Evolutionary conservation across 192 early-diverging fungal species (phyloP), one percentile per base, ranked within the genome.

Genomic region (Mortierella claussenii): DNA sequence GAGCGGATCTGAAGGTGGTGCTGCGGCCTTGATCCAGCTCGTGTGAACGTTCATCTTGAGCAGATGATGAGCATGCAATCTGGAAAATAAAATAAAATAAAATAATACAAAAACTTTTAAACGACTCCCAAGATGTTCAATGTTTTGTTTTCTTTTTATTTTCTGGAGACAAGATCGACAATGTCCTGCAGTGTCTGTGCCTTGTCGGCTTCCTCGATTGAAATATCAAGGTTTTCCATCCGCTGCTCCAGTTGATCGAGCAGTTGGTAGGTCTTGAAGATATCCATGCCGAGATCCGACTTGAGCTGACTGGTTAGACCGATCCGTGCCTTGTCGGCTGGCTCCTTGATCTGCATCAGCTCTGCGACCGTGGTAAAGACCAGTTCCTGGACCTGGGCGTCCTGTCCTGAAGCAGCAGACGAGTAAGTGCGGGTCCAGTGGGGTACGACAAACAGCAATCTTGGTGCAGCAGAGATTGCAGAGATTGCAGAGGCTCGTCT

Each of bases 21-120:
- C 47, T 26, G 73, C 65, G 5, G 73, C 73, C n/a, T 42, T 50
- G 64, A 62, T 76, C 47, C 57, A 76, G n/a, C 46, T 76, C 1
- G 36, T 27, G 11, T 57, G 43, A 50, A 11, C 15, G n/a, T n/a
- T n/a, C n/a, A n/a, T n/a, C n/a, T n/a, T n/a, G n/a, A n/a, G n/a
- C n/a, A n/a, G n/a, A n/a, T n/a, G n/a, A n/a, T n/a, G n/a, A n/a
- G n/a, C n/a, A n/a, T n/a, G n/a, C n/a, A n/a, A n/a, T n/a, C n/a
- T n/a, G n/a, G n/a, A n/a, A n/a, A n/a, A n/a, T n/a, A n/a, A n/a
- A n/a, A n/a, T n/a, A n/a, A n/a, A n/a, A n/a, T n/a, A n/a, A n/a
- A n/a, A n/a, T n/a, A n/a, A n/a, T n/a, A n/a, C n/a, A n/a, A n/a
- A n/a, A n/a, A n/a, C n/a, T n/a, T n/a, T n/a, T n/a, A n/a, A n/a